Conservation (phyloP, 2,329 filamentous ascomycete species). For the Aspergillus pseudoviridinutans region DNA sequence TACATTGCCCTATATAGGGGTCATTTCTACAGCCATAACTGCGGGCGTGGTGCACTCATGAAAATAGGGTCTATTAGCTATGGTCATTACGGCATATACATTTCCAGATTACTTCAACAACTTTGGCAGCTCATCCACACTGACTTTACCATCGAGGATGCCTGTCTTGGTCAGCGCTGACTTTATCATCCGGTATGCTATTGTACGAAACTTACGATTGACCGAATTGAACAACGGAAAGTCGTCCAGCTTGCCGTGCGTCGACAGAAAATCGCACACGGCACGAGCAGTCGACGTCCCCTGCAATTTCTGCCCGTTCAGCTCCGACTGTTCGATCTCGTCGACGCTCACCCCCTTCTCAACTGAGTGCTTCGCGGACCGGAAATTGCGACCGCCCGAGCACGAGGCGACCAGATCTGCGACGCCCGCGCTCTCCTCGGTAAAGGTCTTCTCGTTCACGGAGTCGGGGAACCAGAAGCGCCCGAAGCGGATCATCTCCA, state of each 20-base stretch:
- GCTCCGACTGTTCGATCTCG: constrained; percentile 14
- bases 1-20: background rate
- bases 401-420: constrained; percentile 17
- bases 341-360: constrained; percentile 14
- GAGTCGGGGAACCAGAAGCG: constrained; percentile 16
- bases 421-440: constrained; percentile 22
- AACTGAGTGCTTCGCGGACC: constrained; percentile 12
- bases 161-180: background rate
- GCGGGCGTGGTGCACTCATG: background rate
- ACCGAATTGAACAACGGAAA: constrained; percentile 14
- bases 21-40: background rate
- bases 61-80: background rate
- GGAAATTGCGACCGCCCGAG: constrained; percentile 12
- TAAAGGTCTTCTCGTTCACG: constrained; percentile 14
- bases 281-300: constrained; percentile 13
- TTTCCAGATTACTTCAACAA: background rate
- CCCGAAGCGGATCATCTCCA: constrained; percentile 91
- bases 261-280: constrained; percentile 9
- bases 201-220: constrained; percentile 1
- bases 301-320: constrained; percentile 17
- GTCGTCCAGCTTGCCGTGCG: constrained; percentile 8
- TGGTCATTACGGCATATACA: background rate
- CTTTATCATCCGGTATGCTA: too few species aligned
- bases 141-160: constrained; percentile 3
- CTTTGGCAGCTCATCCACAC: constrained; percentile 1